These are phyloP conservation scores for Diplodia seriata DNA, from an alignment of 2,329 filamentous ascomycete species.

Conservation along the genomic window DNA sequence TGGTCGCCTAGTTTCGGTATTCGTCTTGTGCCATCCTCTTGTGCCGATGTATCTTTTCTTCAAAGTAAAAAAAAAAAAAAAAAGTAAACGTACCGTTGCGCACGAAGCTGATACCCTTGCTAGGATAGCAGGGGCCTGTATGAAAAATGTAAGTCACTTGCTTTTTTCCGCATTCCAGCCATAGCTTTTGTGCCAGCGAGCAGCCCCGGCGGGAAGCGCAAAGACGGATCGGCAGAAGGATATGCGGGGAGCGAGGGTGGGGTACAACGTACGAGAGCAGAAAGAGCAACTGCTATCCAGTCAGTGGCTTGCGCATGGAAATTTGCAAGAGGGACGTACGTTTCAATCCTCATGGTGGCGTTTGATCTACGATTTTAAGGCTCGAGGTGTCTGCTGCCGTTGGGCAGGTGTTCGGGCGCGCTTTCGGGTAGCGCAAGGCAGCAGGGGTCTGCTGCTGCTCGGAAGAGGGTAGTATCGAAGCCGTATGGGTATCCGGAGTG, in stretches of 20 bases:
- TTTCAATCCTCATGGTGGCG: conserved; percentile 47
- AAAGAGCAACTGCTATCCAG: neutral
- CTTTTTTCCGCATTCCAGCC: neutral
- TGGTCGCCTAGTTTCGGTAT: neutral
- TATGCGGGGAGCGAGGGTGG: neutral
- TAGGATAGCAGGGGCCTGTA: conserved; percentile 55
- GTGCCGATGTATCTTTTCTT: conserved; percentile 1
- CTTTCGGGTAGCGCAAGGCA: conserved; percentile 1
- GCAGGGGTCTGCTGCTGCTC: neutral
- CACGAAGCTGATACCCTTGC: conserved; percentile 67
- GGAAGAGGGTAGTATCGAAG: neutral
- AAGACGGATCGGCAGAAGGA: neutral
- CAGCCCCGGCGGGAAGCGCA: neutral
- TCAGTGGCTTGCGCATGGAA: neutral
- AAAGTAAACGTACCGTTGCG: conserved; percentile 59
- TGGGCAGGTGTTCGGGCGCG: conserved; percentile 1
- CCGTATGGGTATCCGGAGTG: neutral
- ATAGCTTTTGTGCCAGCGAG: neutral
- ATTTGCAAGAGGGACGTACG: conserved; percentile 27
- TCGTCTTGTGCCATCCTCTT: neutral
- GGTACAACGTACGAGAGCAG: conserved; percentile 21
- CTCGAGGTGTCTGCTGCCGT: neutral
- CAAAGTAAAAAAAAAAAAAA: neutral
- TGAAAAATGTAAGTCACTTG: conserved; percentile 1
- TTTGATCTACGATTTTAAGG: neutral